Percentiles rank a stretch among this genome's conserved stretches.
phyloP scores from a whole-genome alignment of 805 yeast genomes.

The Blastobotrys muscicola region DNA sequence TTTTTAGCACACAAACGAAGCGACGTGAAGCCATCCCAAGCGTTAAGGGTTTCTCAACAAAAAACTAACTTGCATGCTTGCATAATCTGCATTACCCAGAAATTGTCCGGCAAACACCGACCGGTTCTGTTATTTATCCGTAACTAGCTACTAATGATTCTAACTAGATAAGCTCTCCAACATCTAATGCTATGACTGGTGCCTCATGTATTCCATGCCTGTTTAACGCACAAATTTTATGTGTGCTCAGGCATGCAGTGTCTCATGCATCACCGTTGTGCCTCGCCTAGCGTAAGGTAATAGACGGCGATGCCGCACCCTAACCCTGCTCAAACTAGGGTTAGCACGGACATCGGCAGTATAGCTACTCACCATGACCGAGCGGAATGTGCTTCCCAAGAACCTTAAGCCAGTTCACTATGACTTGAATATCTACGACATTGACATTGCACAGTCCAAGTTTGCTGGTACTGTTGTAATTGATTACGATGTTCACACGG shows the following conservation, averaged over 20 bases:
- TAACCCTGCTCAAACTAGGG: no score
- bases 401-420: constrained; percentile 69
- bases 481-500: constrained; percentile 31
- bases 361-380: constrained; percentile 10
- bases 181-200: neutral
- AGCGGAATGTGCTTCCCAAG: constrained; percentile 45
- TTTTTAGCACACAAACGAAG: neutral
- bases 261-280: no score
- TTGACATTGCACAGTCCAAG: constrained; percentile 38
- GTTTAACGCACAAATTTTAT: no score
- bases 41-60: neutral
- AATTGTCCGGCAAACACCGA: no score
- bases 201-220: no score
- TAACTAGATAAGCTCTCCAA: no score
- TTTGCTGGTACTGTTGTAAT: constrained; percentile 31
- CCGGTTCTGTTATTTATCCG: no score
- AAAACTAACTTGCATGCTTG: neutral
- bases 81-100: no score
- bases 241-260: no score
- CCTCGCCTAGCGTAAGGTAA: no score
- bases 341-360: neutral
- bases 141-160: no score
- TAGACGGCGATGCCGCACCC: no score
- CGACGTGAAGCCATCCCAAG: neutral
- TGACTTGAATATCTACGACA: constrained; percentile 48